Base-by-base conservation (phyloP, 305 asterid species). In the Fraxinus sp. region DNA sequence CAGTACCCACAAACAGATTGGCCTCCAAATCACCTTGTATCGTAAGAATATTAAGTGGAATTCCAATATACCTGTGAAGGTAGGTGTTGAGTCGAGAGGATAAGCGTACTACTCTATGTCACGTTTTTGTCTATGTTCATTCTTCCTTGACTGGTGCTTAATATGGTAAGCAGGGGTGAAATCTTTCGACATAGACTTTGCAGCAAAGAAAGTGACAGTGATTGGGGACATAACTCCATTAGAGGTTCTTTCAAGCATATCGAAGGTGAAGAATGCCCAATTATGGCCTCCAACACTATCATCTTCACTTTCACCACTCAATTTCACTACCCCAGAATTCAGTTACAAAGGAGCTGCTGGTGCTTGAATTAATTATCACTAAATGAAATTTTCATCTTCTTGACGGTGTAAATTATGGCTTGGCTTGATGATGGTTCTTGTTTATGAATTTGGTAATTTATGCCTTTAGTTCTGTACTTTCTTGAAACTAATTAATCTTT, bases 241-340 rank as follows among this genome's bases (percentile, higher is more conserved):
- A 71, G 93, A 83, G 64, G 99, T 94, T 55, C 93, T 95, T 3
- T 90, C 94, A 8, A 95, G 97, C 83, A 89, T 95, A 81, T 95
- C 97, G 0, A 94, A 94, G 90, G 99, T 95, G 80, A 94, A 94
- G 85, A 93, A 86, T 81, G 99, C 98, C 0, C 97, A 95, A 20
- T 83, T 95, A 0, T 93, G 91, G 94, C 55, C 90, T 4, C 98
- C 97, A 16, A 28, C 89, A 6, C 44, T 82, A 52, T 76, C 89
- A 39, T 83, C 93, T 7, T 72, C 92, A 8, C 35, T 74, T 37
- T 85, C 79, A 8, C 26, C 71, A 14, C 59, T 78, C 78, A 83
- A 74, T 44, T 24, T 68, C 14, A 57, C 35, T 44, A 71, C 52
- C 68, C 78, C 86, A 18, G 89, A 79, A 30, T 28, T 87, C 84